phyloP scores from a whole-genome alignment of 176 grass and related monocot species.

The Triticum timopheevii region DNA sequence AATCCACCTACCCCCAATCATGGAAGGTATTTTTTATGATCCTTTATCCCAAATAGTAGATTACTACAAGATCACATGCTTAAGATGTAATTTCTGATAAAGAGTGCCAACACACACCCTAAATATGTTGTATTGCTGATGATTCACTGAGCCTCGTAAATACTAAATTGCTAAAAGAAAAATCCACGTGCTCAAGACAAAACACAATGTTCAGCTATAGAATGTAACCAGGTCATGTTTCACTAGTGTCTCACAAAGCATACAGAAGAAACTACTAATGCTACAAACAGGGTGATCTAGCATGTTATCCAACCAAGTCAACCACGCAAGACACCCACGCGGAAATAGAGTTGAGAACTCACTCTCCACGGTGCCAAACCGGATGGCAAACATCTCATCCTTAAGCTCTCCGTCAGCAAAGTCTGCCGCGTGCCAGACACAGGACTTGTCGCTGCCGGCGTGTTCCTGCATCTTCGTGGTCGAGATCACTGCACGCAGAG shows the following conservation, averaged over 20 bases:
- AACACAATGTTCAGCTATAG: background rate
- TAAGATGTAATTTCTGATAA: background rate
- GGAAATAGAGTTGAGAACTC: conserved; percentile 13
- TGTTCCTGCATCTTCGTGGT: conserved; percentile 83
- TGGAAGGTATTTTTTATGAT: background rate
- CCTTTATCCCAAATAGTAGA: background rate
- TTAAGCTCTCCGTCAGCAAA: conserved; percentile 79
- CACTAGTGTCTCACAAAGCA: background rate
- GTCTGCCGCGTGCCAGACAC: conserved; percentile 79
- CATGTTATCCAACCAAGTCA: background rate
- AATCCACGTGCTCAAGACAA: background rate
- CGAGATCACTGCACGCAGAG: conserved; percentile 42
- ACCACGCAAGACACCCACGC: background rate
- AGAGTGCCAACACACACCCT: background rate
- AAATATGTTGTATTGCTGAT: background rate
- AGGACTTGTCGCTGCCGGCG: conserved; percentile 77
- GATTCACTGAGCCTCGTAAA: background rate
- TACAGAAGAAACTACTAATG: background rate
- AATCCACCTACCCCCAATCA: background rate
- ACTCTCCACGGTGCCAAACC: conserved; percentile 84
- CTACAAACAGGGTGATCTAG: background rate
- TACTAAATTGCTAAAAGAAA: background rate
- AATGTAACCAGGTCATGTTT: background rate
- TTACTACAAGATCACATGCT: background rate
- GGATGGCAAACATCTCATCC: conserved; percentile 81